These are phyloP conservation scores for Pouteria glomerata DNA, from an alignment of 148 eudicot genomes.

Conservation along the genomic window DNA sequence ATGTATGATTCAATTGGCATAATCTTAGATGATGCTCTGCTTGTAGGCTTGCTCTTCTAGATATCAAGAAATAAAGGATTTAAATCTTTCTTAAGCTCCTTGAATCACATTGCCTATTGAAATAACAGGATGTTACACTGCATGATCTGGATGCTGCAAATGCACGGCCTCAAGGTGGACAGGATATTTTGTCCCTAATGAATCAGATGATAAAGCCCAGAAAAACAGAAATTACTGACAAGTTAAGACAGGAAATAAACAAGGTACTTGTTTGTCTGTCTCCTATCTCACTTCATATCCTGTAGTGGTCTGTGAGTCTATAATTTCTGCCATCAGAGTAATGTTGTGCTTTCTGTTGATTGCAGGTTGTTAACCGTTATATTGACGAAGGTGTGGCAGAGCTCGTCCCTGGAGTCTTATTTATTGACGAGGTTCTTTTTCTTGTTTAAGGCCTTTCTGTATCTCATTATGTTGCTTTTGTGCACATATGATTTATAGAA, in stretches of 20 bases:
- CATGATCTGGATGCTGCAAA: constrained; percentile 99
- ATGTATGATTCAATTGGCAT: not conserved
- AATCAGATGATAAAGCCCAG: constrained; percentile 99
- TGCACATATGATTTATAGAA: not conserved
- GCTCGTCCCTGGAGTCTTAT: constrained; percentile 95
- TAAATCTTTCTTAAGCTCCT: not conserved
- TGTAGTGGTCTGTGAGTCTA: not conserved
- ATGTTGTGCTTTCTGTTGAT: constrained; percentile 2
- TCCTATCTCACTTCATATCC: not conserved
- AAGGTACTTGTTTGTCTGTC: constrained; percentile 38
- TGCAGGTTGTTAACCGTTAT: constrained; percentile 91
- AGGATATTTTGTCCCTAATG: constrained; percentile 92
- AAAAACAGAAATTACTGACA: constrained; percentile 96
- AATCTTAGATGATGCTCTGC: not conserved
- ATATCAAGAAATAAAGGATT: not conserved
- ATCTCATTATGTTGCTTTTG: constrained; percentile 2
- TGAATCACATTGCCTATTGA: not conserved
- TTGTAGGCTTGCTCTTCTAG: not conserved
- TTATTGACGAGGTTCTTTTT: constrained; percentile 86
- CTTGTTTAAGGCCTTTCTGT: not conserved
- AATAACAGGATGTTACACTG: constrained; percentile 83
- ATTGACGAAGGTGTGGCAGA: constrained; percentile 96
- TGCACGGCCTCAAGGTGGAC: constrained; percentile 99
- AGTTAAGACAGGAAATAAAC: constrained; percentile 90
- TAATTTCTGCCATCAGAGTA: not conserved